Conservation (phyloP, 1,139 yeast genomes). For the Saccharomyces hybrid region DNA sequence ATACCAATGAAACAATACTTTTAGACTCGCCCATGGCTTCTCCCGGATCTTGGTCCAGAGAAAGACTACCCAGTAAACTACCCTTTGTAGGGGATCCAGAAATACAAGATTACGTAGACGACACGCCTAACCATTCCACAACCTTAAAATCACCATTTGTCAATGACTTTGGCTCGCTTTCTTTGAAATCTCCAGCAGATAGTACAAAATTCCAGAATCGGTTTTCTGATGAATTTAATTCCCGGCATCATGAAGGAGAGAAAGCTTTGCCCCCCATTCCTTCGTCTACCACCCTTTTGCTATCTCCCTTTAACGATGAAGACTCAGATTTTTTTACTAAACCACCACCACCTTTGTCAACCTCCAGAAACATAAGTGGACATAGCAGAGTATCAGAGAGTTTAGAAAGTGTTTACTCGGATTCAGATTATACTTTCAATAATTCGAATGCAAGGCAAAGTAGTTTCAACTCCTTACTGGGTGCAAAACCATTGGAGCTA, state of each 20-base stretch:
- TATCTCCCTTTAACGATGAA: background rate
- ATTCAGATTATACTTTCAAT: conserved; percentile 30
- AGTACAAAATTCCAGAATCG: background rate
- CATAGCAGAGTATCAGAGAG: conserved; percentile 25
- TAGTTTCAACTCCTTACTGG: conserved; percentile 28
- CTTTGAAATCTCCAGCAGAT: background rate
- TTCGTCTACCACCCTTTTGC: conserved; percentile 6
- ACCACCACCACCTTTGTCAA: conserved; percentile 16
- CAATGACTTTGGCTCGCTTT: background rate
- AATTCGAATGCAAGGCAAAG: conserved; percentile 27
- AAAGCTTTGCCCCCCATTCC: background rate
- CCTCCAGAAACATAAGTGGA: conserved; percentile 19
- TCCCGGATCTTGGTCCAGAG: conserved; percentile 3
- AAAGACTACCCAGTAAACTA: conserved; percentile 9
- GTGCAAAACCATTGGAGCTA: conserved; percentile 39
- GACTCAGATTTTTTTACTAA: conserved; percentile 11
- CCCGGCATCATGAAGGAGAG: background rate
- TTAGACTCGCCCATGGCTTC: background rate
- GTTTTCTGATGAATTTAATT: background rate
- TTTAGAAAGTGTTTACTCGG: conserved; percentile 29
- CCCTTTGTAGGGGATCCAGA: conserved; percentile 18
- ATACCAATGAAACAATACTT: conserved; percentile 1
- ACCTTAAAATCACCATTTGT: conserved; percentile 5
- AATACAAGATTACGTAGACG: background rate
- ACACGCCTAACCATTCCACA: conserved; percentile 2